Conservation (phyloP, 2,329 filamentous ascomycete genomes). For the Fusarium torulosum region DNA sequence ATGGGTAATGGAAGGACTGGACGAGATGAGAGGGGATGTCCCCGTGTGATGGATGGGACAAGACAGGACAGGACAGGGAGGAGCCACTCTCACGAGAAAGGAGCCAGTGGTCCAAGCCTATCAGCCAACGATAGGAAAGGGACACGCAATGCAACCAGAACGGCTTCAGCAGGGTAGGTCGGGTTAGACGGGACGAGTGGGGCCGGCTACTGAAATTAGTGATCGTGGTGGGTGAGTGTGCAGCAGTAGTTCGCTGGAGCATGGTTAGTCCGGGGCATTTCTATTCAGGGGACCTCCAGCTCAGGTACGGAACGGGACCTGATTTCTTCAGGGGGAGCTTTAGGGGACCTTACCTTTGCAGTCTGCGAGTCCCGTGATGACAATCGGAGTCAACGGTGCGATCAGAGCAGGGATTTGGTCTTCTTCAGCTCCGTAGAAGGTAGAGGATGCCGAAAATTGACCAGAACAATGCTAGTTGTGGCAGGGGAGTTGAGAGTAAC, state of each 20-base stretch:
- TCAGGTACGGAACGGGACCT: slow-evolving; percentile 6
- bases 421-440: slow-evolving; percentile 16
- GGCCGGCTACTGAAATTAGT: slow-evolving; percentile 36
- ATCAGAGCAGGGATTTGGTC: slow-evolving; percentile 28
- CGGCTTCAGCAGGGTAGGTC: slow-evolving; percentile 23
- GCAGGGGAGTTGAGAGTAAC: slow-evolving; percentile 1
- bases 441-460: slow-evolving; percentile 14
- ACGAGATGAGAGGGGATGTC: slow-evolving; percentile 39
- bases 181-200: slow-evolving; percentile 29
- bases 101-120: slow-evolving; percentile 22
- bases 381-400: slow-evolving; percentile 20
- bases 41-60: background rate
- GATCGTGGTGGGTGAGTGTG: slow-evolving; percentile 32
- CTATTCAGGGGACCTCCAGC: slow-evolving; percentile 28
- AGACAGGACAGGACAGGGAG: slow-evolving; percentile 9
- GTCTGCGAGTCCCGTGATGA: slow-evolving; percentile 17
- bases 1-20: slow-evolving; percentile 37
- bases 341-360: slow-evolving; percentile 15
- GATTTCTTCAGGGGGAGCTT: slow-evolving; percentile 30
- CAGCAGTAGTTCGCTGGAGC: slow-evolving; percentile 37
- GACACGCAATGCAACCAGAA: slow-evolving; percentile 46
- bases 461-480: slow-evolving; percentile 20
- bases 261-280: slow-evolving; percentile 43
- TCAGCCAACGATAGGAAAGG: slow-evolving; percentile 38
- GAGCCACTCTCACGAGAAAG: slow-evolving; percentile 44